Evolutionary conservation across 108 stramenopile genomes (phyloP), one percentile per base, ranked within the genome.

Genomic region (Schizochytrium sp.): DNA sequence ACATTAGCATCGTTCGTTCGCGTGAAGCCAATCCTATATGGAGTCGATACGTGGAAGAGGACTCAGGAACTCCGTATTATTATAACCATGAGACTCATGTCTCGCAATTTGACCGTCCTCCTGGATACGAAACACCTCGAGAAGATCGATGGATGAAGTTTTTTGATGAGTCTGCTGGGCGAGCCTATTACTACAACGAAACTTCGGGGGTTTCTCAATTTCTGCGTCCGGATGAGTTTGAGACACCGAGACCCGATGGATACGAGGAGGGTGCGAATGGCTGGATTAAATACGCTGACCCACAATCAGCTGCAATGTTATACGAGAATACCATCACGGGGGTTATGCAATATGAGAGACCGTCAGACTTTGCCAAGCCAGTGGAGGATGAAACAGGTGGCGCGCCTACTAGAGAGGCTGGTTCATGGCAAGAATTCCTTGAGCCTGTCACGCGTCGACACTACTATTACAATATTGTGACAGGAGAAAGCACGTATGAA

Each of bases 381-480:
- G 47, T 38, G 15, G 72, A 28, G 10, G 72, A 41, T 41, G 76
- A 50, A 55, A 40, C 15, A 10, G 47, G 3, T 53, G 76, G 55
- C 47, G 64, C 3, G 5, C 64, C 64, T 7, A 38, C 44, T 8
- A 38, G 64, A 0, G 64, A 69, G 44, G 17, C 45, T 12, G 61
- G 88, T 5, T n/a, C 17, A 28, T 88, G 88, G 88, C 17, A 19
- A 19, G n/a, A 64, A 61, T 88, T 49, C 61, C 5, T 45, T 7
- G 88, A 88, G 61, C 56, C 57, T 8, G 46, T 61, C 0, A 53
- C 72, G 72, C 57, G 83, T 7, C 42, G 13, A 5, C 28, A 3
- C 41, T 89, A 89, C 89, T 89, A 89, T 56, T 89, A 58, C 58
- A 89, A 89, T 58, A 13, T 15, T 10, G 61, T 13, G 15, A 76